These are phyloP conservation scores for Panicum hallii DNA, from an alignment of 202 grass and related monocot genomes.

Conservation along the genomic window DNA sequence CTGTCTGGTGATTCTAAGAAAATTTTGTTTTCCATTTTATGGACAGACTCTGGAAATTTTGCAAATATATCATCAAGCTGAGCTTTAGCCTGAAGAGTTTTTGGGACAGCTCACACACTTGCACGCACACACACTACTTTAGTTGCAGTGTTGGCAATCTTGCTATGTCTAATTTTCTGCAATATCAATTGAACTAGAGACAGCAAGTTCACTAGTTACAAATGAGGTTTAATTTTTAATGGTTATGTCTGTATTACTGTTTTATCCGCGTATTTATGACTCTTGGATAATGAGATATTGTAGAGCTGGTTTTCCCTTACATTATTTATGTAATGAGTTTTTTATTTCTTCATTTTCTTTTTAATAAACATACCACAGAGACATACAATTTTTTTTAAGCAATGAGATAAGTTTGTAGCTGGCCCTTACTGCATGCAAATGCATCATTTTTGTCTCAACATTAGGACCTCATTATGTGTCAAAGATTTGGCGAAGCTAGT, in stretches of 20 bases:
- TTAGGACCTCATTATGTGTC: neutral
- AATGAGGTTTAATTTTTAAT: conserved; percentile 37
- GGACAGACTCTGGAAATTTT: conserved; percentile 44
- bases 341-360: conserved; percentile 22
- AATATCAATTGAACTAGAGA: conserved; percentile 32
- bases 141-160: conserved; percentile 32
- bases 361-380: conserved; percentile 16
- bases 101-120: conserved; percentile 16
- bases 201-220: conserved; percentile 32
- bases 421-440: neutral
- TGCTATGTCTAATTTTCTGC: conserved; percentile 46
- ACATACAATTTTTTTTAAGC: neutral
- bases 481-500: conserved; percentile 3
- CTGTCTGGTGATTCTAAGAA: conserved; percentile 24
- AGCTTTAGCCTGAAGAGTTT: conserved; percentile 36
- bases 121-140: conserved; percentile 16
- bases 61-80: conserved; percentile 22
- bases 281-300: conserved; percentile 12
- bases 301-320: conserved; percentile 12
- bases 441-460: conserved; percentile 29
- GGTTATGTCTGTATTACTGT: conserved; percentile 21
- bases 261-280: conserved; percentile 29
- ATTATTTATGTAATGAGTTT: conserved; percentile 10
- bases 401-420: conserved; percentile 24
- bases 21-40: conserved; percentile 12